Evolutionary conservation across 129 eudicot species (phyloP).

Genomic region (Pseudognaphalium luteoalbum): DNA sequence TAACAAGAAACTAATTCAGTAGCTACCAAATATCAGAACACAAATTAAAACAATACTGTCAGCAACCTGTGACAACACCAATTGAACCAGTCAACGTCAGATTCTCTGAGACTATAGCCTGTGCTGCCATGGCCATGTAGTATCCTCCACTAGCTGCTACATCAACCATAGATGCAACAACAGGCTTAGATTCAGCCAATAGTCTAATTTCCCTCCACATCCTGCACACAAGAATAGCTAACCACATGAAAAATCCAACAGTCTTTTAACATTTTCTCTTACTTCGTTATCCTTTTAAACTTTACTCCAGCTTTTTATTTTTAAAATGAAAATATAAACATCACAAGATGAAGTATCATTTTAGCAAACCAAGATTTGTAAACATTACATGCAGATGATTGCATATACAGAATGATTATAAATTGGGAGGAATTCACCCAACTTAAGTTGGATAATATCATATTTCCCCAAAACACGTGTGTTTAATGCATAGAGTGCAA

Average conservation of each 20-base stretch:
- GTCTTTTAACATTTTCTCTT: slow-evolving; percentile 1
- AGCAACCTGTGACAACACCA: slow-evolving; percentile 90
- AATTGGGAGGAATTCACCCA: too few species aligned
- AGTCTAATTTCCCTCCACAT: slow-evolving; percentile 98
- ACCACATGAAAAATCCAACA: slow-evolving; percentile 6
- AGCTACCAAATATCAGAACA: background rate
- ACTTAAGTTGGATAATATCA: too few species aligned
- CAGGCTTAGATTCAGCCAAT: slow-evolving; percentile 80
- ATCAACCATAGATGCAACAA: slow-evolving; percentile 95
- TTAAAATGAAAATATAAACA: background rate
- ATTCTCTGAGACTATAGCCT: slow-evolving; percentile 74
- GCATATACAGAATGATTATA: background rate
- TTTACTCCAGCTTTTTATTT: background rate
- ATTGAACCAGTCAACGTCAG: slow-evolving; percentile 95
- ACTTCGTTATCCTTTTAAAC: background rate
- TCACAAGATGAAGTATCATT: background rate
- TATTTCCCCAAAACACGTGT: too few species aligned
- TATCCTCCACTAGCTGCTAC: slow-evolving; percentile 99
- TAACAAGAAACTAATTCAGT: too few species aligned
- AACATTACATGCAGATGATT: background rate
- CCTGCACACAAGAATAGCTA: slow-evolving; percentile 40
- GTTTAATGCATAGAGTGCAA: too few species aligned
- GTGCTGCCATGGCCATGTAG: slow-evolving; percentile 98
- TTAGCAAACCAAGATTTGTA: slow-evolving; percentile 2
- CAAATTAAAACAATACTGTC: background rate